Evolutionary conservation across 768 basidiomycete species (phyloP).

Genomic region (Tubosaeta sp.): DNA sequence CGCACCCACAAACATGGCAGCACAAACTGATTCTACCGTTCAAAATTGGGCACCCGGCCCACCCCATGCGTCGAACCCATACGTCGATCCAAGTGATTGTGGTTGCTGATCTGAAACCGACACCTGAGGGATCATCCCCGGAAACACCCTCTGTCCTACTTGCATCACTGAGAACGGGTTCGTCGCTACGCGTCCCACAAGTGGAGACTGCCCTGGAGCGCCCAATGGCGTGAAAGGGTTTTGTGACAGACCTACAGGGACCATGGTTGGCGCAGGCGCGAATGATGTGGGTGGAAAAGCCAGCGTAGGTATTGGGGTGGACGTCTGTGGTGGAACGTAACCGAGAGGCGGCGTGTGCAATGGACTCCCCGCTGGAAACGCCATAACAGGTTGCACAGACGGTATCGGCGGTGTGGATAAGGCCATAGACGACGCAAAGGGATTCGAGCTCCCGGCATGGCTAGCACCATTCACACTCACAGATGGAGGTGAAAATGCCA

Average conservation of each 20-base stretch:
- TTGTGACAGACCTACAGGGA: constrained; percentile 7
- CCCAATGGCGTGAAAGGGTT: constrained; percentile 16
- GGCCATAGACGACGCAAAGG: constrained; percentile 12
- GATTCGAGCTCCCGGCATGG: constrained; percentile 8
- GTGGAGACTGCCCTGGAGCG: constrained; percentile 25
- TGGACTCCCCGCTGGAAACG: constrained; percentile 2
- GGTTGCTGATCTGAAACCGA: constrained; percentile 21
- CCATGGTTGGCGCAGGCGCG: background rate
- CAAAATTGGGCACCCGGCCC: constrained; percentile 15
- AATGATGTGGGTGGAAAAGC: constrained; percentile 10
- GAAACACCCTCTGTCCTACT: constrained; percentile 13
- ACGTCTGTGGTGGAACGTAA: background rate
- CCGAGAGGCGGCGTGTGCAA: constrained; percentile 3
- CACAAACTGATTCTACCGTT: background rate
- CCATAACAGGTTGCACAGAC: constrained; percentile 7
- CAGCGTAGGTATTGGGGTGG: background rate
- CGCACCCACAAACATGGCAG: background rate
- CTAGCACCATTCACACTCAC: background rate
- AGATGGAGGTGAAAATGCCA: background rate
- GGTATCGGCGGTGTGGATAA: constrained; percentile 9
- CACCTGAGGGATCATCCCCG: constrained; percentile 26
- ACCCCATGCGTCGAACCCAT: constrained; percentile 17
- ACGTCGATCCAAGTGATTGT: constrained; percentile 15
- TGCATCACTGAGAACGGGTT: constrained; percentile 20
- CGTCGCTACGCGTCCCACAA: background rate